Evolutionary conservation across 768 basidiomycete genomes (phyloP).

Genomic region (Rhizopogon vinicolor): DNA sequence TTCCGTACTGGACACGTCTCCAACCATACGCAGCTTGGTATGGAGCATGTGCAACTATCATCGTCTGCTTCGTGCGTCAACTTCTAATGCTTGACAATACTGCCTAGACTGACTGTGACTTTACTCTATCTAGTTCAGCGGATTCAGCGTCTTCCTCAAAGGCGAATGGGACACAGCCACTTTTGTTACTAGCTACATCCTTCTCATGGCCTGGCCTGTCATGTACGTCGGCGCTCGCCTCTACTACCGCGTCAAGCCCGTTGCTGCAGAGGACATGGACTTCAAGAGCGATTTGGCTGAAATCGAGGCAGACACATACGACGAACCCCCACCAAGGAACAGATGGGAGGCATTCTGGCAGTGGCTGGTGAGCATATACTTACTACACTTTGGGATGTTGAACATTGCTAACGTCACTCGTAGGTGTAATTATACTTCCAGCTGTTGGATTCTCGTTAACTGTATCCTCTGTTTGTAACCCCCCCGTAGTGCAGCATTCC

Average conservation of each 20-base stretch:
- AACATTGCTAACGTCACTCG: neutral
- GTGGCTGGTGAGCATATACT: constrained; percentile 58
- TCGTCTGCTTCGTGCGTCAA: constrained; percentile 59
- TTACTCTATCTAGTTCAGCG: constrained; percentile 40
- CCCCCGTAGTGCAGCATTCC: neutral
- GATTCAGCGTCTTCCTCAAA: constrained; percentile 48
- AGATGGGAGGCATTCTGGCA: constrained; percentile 67
- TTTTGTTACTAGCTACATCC: constrained; percentile 87
- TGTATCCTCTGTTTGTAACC: neutral
- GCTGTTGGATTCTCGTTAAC: neutral
- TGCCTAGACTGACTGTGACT: constrained; percentile 30
- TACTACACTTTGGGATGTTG: neutral
- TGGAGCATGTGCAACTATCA: constrained; percentile 24
- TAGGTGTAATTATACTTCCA: constrained; percentile 1
- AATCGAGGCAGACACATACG: constrained; percentile 65
- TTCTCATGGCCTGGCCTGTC: constrained; percentile 66
- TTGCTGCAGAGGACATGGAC: constrained; percentile 69
- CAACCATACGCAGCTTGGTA: constrained; percentile 76
- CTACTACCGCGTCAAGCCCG: constrained; percentile 23
- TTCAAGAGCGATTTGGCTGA: constrained; percentile 67
- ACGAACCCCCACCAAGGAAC: constrained; percentile 70
- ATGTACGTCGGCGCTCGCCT: constrained; percentile 61
- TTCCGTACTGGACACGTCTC: constrained; percentile 66
- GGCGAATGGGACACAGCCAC: constrained; percentile 49
- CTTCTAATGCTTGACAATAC: neutral